phyloP scores from a whole-genome alignment of 2,329 filamentous ascomycete genomes.

The Botrytis paeoniae region DNA sequence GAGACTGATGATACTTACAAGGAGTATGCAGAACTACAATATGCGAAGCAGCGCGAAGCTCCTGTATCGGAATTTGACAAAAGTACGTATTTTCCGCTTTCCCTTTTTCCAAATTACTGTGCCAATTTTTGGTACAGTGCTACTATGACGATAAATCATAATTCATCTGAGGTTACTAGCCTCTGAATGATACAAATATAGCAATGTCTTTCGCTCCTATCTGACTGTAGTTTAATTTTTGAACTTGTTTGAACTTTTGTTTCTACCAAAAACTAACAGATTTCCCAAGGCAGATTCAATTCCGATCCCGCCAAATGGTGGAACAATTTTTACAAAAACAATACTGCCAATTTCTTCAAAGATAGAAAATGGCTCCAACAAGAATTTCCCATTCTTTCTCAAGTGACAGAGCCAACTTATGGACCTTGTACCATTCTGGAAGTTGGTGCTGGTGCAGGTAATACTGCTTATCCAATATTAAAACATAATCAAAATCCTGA shows the following conservation, averaged over 20 bases:
- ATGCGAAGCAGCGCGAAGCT: constrained; percentile 75
- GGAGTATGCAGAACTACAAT: constrained; percentile 81
- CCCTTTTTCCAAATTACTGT: background rate
- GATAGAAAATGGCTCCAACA: constrained; percentile 95
- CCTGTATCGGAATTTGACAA: constrained; percentile 94
- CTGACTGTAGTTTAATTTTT: constrained; percentile 47
- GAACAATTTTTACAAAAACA: constrained; percentile 98
- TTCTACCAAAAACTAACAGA: constrained; percentile 41
- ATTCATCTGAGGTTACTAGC: constrained; percentile 61
- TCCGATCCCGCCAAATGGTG: constrained; percentile 91
- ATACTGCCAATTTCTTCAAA: constrained; percentile 97
- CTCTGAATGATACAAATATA: constrained; percentile 57
- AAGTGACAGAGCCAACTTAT: constrained; percentile 67
- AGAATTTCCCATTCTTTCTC: constrained; percentile 85
- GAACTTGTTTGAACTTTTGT: constrained; percentile 19
- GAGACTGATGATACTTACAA: constrained; percentile 86
- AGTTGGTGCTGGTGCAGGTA: constrained; percentile 92
- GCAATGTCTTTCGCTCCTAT: constrained; percentile 72
- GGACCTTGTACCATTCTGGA: constrained; percentile 75
- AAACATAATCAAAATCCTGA: constrained; percentile 77
- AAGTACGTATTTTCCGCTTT: constrained; percentile 48
- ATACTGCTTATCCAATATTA: constrained; percentile 91
- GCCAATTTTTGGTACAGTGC: constrained; percentile 47
- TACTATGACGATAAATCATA: constrained; percentile 56
- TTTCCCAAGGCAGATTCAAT: constrained; percentile 71